Evolutionary conservation across 495 filamentous ascomycete genomes (phyloP), one percentile per base, ranked within the genome.

Genomic region (Rusavskia elegans): DNA sequence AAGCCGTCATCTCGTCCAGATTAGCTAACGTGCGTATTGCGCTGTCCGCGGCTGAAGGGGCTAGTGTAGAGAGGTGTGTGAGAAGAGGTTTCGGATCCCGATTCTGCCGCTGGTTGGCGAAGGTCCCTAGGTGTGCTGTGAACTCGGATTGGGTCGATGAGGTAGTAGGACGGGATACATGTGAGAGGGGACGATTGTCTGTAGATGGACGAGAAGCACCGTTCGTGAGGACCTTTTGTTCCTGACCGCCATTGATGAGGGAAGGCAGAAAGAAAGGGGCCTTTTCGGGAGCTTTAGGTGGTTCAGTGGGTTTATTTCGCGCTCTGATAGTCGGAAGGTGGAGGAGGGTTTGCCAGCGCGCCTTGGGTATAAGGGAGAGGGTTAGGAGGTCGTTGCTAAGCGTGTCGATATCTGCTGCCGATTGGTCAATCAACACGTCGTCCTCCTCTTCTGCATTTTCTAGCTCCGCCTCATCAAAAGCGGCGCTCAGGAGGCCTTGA

Each of bases 201-300:
- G 5, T 29, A 16, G 23, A 46, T 30, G 27, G 16, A 4, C 44
- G 38, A 23, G 23, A 11, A n/a, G 1, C 21, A 29, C 23, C 23
- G 16, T 25, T 29, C 5, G 21, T 46, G 9, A 29, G 21, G 17
- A 3, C 44, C 19, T 27, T 46, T 10, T 27, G 32, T 11, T 36
- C 36, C 11, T 23, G 1, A 13, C 3, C 17, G 38, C 36, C 23
- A 29, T 62, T 53, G 5, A 53, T 52, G 6, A 85, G 66, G 1
- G 86, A 83, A 11, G 89, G 86, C 14, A 99, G 72, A 71, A 97
- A 99, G 69, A 99, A 99, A 1, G 92, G 92, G 0, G 92, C 89
- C 61, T 92, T 95, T 62, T 95, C 84, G 4, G 93, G 92, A 3
- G 79, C 75, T 70, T 97, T 95, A 25, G 89, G 88, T 0, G 88